Evolutionary conservation across 2,329 filamentous ascomycete genomes (phyloP), one percentile per base, ranked within the genome.

Genomic region (Xylariaceae sp.): DNA sequence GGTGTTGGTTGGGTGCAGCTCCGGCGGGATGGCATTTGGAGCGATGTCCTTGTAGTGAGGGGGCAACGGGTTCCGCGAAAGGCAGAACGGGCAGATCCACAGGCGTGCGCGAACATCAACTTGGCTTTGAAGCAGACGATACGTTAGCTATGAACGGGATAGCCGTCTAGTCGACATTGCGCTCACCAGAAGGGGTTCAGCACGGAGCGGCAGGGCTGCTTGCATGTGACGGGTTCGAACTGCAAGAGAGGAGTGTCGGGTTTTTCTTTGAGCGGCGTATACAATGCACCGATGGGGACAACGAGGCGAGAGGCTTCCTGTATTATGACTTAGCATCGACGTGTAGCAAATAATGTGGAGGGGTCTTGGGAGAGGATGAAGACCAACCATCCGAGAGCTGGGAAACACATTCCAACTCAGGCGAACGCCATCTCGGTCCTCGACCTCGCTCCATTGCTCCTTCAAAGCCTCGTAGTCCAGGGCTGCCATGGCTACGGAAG

Each of bases 351-450:
- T 48, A 53, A 52, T 49, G 43, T 44, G 40, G 39, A 42, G 45
- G 47, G 45, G 19, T 37, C 30, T 13, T 42, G 39, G 42, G 38
- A 34, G 38, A 26, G 32, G 33, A 8, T 18, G 28, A 42, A 41
- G 47, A 69, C 78, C 56, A 57, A 89, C 90, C 89, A 98, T 96
- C 64, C 93, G 89, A 61, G 91, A 91, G 73, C 90, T 96, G 37
- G 93, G 93, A 61, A 98, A 95, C 47, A 94, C 94, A 65, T 98
- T 98, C 93, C 93, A 98, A 69, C 91, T 96, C 53, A 98, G 77
- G 50, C 93, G 84, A 60, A 97, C 81, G 47, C 93, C 93, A 81
- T 98, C 93, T 55, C 88, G 83, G 62, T 98, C 93, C 73, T 98
- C 93, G 44, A 95, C 84, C 65, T 96, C 89, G 60, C 85, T 89